Conservation (phyloP, 2,329 filamentous ascomycete species). For the Botrytis porri region DNA sequence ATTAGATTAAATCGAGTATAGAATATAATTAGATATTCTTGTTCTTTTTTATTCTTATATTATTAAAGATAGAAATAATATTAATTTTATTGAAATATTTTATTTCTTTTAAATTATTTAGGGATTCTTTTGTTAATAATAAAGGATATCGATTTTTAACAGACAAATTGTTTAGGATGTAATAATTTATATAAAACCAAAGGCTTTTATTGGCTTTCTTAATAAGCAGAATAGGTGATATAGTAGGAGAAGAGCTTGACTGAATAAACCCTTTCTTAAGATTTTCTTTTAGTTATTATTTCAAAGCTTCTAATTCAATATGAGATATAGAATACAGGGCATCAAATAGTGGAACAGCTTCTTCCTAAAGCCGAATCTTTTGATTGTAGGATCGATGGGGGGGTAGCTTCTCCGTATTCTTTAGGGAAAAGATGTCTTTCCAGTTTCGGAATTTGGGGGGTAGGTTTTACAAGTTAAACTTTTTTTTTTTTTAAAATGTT, state of each 20-base stretch:
- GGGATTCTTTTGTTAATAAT: background rate
- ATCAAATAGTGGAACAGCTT: no score
- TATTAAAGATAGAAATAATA: background rate
- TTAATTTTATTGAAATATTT: background rate
- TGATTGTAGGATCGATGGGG: no score
- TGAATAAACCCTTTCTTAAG: no score
- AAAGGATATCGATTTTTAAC: background rate
- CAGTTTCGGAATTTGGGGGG: no score
- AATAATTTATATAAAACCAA: background rate
- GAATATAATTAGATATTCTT: background rate
- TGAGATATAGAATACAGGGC: no score
- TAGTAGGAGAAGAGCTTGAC: accelerated
- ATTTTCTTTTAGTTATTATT: no score
- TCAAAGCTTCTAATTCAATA: no score
- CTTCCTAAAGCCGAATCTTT: no score
- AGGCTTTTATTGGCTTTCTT: background rate
- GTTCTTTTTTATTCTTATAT: background rate
- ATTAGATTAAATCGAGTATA: background rate
- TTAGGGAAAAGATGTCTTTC: no score
- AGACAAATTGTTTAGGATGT: background rate
- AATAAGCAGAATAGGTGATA: background rate
- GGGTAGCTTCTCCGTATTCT: no score
- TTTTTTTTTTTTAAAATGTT: no score
- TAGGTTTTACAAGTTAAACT: no score
- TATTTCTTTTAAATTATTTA: background rate